Base-by-base conservation (phyloP, 1,284 basidiomycete genomes). In the Sanguinoderma infundibulare region DNA sequence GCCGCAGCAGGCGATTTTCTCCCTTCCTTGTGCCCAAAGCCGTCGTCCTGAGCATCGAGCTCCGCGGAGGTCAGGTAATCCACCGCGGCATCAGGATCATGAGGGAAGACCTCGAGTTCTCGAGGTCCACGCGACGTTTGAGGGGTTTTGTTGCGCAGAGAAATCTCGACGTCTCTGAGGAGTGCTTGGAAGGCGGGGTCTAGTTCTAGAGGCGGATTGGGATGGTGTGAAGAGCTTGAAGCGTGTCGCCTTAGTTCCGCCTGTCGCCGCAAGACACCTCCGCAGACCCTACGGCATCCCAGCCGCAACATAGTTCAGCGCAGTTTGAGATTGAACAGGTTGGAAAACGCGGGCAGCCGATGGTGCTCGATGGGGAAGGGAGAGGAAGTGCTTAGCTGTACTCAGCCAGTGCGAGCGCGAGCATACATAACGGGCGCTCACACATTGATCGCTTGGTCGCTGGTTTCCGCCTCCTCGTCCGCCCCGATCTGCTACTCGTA, bases 1-100 rank as follows among this genome's bases (percentile, higher is more conserved):
- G 81, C 75, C 22, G 93, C 91, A 30, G 94, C 93, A 53, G 94
- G 92, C 24, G 92, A 94, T 70, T 91, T 90, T 59, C 91, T 77
- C 47, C 83, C 78, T 55, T 81, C 79, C 56, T 76, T 72, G 14
- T 67, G 70, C 35, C 76, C 74, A 20, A 75, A 72, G 6, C 75
- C 74, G 20, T 73, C 72, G 51, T 71, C 73, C 22, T 73, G 61
- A 26, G 57, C 51, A 26, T 55, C 67, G 57, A 67, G 60, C 65
- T 73, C 74, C 39, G 72, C 73, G 30, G 67, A 60, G 7, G 67
- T 67, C 59, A 70, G 52, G 55, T 70, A 67, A 46, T 72, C 72
- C 32, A 72, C 68, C 42, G 69, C 63, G 49, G 68, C 38, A 20
- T 73, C 67, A 30, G 73, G 63, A 56, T 76, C 74, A 26, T 71